A percentile compares a stretch with the other conserved stretches of the same genome.
phyloP scores from a whole-genome alignment of 805 yeast species.

The Teunomyces panamensis region DNA sequence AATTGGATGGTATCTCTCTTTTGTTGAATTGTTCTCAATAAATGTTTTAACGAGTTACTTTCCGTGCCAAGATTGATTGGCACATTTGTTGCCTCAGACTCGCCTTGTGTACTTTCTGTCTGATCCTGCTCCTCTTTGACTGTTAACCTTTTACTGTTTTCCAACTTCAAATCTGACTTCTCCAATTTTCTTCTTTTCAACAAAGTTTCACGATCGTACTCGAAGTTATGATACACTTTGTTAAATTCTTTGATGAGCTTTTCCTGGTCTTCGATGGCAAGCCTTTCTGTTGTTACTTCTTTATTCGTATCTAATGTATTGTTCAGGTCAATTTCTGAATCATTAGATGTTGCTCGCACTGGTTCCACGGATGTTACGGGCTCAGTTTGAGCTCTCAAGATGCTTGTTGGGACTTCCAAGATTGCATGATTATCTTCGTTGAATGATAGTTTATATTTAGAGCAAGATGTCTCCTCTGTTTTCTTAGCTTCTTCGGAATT shows the following conservation, averaged over 20 bases:
- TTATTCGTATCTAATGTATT: neutral
- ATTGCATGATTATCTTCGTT: constrained; percentile 31
- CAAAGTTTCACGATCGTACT: constrained; percentile 72
- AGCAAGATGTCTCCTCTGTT: constrained; percentile 12
- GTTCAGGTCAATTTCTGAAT: neutral
- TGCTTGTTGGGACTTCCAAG: constrained; percentile 33
- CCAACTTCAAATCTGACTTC: constrained; percentile 72
- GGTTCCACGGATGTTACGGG: neutral
- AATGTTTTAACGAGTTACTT: constrained; percentile 60
- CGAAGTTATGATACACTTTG: constrained; percentile 72
- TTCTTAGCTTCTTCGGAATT: constrained; percentile 18
- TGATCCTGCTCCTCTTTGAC: constrained; percentile 14
- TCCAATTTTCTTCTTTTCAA: constrained; percentile 74
- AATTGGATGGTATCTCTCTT: constrained; percentile 72
- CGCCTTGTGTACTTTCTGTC: constrained; percentile 17
- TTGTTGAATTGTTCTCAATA: constrained; percentile 72
- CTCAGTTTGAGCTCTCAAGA: constrained; percentile 11
- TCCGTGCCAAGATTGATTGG: constrained; percentile 38
- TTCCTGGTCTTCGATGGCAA: constrained; percentile 38
- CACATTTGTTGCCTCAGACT: constrained; percentile 20
- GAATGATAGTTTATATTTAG: constrained; percentile 5
- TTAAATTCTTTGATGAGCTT: constrained; percentile 59
- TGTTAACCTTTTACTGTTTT: constrained; percentile 20
- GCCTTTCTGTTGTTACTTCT: constrained; percentile 6
- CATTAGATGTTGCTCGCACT: constrained; percentile 3